Conservation (phyloP, 768 basidiomycete species). For the Coprinellus micaceus region DNA sequence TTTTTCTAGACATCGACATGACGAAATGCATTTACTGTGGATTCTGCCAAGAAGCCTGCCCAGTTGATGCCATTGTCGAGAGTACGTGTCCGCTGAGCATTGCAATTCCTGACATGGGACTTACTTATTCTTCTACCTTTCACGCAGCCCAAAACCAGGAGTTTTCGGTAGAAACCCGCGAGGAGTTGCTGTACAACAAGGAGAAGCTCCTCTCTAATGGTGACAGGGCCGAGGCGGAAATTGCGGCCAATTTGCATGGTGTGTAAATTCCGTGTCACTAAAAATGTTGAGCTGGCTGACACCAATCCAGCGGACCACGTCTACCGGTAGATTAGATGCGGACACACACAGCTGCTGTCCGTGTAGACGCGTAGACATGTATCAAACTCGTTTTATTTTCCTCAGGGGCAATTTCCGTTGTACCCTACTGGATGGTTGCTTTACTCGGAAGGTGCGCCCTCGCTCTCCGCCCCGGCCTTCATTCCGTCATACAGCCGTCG, state of each 20-base stretch:
- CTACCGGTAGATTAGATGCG: conserved; percentile 53
- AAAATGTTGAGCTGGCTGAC: no score
- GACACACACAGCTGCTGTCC: conserved; percentile 1
- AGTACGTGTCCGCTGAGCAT: conserved; percentile 65
- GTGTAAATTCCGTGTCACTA: conserved; percentile 22
- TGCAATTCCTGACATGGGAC: no score
- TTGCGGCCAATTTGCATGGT: conserved; percentile 91
- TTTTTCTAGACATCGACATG: conserved; percentile 88
- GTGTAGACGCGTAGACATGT: conserved; percentile 3
- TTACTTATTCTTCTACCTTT: no score
- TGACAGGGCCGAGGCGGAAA: conserved; percentile 94
- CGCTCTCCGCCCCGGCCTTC: not conserved
- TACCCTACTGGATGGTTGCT: not conserved
- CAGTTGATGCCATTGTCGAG: conserved; percentile 98
- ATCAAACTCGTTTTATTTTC: not conserved
- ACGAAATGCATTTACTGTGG: conserved; percentile 99
- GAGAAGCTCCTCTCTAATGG: conserved; percentile 97
- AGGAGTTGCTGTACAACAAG: conserved; percentile 98
- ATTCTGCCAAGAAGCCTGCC: conserved; percentile 99
- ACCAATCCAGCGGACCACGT: conserved; percentile 71
- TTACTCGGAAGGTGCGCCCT: not conserved
- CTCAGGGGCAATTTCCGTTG: not conserved
- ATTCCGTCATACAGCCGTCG: not conserved
- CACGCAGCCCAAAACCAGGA: conserved; percentile 90
- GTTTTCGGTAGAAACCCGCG: conserved; percentile 95